Conservation (phyloP, 352 stramenopile genomes). For the Elongisporangium senticosum region DNA sequence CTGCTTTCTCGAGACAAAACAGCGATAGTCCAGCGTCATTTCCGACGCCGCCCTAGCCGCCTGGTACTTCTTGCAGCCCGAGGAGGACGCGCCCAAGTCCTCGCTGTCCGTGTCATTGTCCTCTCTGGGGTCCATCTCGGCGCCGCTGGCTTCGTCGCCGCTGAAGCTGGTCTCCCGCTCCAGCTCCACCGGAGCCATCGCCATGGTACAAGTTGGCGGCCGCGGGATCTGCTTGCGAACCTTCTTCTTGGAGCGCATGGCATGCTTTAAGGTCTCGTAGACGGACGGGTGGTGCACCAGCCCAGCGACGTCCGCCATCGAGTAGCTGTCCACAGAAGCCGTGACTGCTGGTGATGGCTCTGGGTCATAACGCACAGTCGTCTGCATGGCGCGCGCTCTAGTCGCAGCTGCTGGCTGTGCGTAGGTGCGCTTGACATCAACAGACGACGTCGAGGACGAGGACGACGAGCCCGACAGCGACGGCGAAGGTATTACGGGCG, state of each 20-base stretch:
- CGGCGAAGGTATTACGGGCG: background rate
- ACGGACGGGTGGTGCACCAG: background rate
- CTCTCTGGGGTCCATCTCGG: background rate
- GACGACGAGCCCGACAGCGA: background rate
- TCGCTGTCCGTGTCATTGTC: background rate
- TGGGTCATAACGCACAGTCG: background rate
- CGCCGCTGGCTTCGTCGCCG: background rate
- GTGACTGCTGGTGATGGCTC: background rate
- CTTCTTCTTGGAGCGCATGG: background rate
- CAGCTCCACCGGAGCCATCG: background rate
- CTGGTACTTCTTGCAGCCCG: background rate
- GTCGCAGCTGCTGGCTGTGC: too few relatives aligned
- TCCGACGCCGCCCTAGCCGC: slow-evolving; percentile 4
- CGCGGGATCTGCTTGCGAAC: background rate
- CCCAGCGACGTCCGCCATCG: background rate
- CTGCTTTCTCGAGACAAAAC: slow-evolving; percentile 51
- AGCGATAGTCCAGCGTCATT: slow-evolving; percentile 50
- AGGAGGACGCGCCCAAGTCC: background rate
- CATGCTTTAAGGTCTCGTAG: background rate
- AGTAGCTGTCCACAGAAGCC: background rate
- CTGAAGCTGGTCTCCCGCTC: background rate
- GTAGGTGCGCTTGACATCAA: background rate
- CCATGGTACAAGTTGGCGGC: background rate
- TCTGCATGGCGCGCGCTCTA: background rate
- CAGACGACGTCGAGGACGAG: background rate